These are phyloP conservation scores for Boletus tomentosulus DNA, from an alignment of 768 basidiomycete genomes.

Conservation along the genomic window DNA sequence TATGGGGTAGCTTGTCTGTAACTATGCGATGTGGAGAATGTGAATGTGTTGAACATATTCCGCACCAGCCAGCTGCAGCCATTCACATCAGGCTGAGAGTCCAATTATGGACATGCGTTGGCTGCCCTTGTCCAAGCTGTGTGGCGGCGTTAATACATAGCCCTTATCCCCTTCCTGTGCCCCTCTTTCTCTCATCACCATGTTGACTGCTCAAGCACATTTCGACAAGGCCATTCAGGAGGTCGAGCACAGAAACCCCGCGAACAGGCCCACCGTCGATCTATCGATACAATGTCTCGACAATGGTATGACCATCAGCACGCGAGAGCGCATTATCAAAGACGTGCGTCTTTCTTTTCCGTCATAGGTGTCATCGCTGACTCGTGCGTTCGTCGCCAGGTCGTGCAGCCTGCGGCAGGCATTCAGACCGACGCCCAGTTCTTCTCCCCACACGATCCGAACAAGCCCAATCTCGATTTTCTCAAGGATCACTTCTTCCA, in stretches of 20 bases:
- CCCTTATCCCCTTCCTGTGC: constrained; percentile 7
- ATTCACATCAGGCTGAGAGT: background rate
- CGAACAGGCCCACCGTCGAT: constrained; percentile 14
- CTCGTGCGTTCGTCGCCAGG: constrained; percentile 36
- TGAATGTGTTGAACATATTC: background rate
- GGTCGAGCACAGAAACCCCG: constrained; percentile 27
- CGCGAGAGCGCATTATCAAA: constrained; percentile 23
- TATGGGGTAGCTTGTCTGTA: background rate
- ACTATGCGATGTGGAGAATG: background rate
- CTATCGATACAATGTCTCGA: constrained; percentile 24
- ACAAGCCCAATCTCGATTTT: constrained; percentile 69
- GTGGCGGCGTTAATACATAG: constrained; percentile 5
- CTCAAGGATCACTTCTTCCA: constrained; percentile 76
- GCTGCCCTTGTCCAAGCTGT: constrained; percentile 3
- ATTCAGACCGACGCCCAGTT: constrained; percentile 73
- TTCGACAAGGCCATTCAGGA: constrained; percentile 29
- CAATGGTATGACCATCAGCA: constrained; percentile 22
- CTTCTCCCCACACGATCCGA: constrained; percentile 60
- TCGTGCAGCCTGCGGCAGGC: constrained; percentile 59
- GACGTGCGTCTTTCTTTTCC: constrained; percentile 16
- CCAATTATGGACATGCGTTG: constrained; percentile 15
- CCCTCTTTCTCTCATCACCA: constrained; percentile 13
- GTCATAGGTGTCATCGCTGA: background rate
- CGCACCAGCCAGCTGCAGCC: background rate
- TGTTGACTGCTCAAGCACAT: constrained; percentile 17